These are phyloP conservation scores for Fraxinus cuspidata DNA, from an alignment of 257 asterid genomes.

Conservation along the genomic window DNA sequence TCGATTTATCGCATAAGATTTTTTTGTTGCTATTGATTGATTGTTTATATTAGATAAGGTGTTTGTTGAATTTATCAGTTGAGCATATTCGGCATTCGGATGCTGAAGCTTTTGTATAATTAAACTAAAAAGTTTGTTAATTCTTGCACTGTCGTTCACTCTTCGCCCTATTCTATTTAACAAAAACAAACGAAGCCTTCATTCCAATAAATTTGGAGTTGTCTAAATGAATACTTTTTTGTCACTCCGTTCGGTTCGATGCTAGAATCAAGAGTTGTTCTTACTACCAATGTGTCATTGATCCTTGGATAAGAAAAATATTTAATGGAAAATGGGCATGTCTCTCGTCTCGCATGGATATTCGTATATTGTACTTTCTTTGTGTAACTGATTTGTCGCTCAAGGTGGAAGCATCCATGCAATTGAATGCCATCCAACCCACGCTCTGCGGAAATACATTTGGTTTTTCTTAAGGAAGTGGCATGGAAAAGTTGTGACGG, in stretches of 20 bases:
- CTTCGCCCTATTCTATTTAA: not conserved
- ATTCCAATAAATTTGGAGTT: too few relatives aligned
- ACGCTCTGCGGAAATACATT: not conserved
- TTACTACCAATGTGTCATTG: not conserved
- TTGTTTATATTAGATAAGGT: not conserved
- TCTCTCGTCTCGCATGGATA: not conserved
- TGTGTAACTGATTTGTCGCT: not conserved
- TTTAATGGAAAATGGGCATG: not conserved
- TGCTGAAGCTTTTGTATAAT: not conserved
- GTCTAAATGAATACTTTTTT: too few relatives aligned
- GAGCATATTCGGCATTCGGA: not conserved
- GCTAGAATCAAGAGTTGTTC: too few relatives aligned
- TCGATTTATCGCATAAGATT: not conserved
- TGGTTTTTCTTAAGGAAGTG: not conserved
- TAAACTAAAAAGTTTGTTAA: constrained; percentile 1
- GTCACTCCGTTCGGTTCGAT: too few relatives aligned
- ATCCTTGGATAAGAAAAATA: not conserved
- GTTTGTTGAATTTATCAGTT: constrained; percentile 1
- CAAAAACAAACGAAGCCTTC: not conserved
- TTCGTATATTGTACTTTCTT: not conserved
- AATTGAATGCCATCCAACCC: not conserved
- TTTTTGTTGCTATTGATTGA: not conserved
- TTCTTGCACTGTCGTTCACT: not conserved
- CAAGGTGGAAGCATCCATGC: not conserved
- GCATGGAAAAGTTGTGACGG: not conserved